These are phyloP conservation scores for Amanita phalloides DNA, from an alignment of 768 basidiomycete genomes.

Conservation along the genomic window DNA sequence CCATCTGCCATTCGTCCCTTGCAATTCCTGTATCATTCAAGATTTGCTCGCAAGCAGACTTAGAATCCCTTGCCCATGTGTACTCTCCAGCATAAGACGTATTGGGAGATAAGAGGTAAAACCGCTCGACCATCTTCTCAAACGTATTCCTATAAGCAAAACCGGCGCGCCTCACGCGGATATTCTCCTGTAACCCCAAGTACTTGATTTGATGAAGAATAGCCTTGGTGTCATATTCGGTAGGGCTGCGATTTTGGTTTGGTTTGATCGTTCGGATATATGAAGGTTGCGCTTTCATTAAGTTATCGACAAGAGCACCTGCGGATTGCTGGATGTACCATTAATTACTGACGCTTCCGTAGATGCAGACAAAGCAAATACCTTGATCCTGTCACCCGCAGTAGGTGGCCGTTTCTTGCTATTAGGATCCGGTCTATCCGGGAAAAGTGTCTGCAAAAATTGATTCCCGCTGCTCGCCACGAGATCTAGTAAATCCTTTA, in stretches of 20 bases:
- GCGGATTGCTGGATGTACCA: conserved; percentile 59
- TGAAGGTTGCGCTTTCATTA: conserved; percentile 95
- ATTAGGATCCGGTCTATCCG: conserved; percentile 89
- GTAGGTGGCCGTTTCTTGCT: conserved; percentile 98
- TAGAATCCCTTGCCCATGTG: conserved; percentile 86
- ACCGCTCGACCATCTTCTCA: conserved; percentile 98
- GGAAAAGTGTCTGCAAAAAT: conserved; percentile 85
- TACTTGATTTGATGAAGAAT: conserved; percentile 99
- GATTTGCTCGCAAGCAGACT: conserved; percentile 88
- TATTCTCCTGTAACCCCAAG: conserved; percentile 96
- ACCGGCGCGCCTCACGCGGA: conserved; percentile 92
- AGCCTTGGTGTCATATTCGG: conserved; percentile 91
- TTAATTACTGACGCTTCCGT: not conserved
- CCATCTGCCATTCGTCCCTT: conserved; percentile 99
- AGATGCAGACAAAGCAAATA: conserved; percentile 14
- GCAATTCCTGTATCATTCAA: conserved; percentile 92
- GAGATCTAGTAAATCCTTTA: conserved; percentile 91
- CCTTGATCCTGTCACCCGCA: conserved; percentile 97
- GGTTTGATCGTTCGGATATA: conserved; percentile 99
- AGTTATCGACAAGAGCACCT: conserved; percentile 89
- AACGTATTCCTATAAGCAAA: conserved; percentile 99
- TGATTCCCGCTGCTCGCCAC: conserved; percentile 69
- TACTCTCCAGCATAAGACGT: conserved; percentile 99
- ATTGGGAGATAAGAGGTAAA: conserved; percentile 89
- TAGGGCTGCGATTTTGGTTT: conserved; percentile 87